Base-by-base conservation (phyloP, 2,329 filamentous ascomycete genomes). In the Ophiocordyceps camponoti-saundersi region DNA sequence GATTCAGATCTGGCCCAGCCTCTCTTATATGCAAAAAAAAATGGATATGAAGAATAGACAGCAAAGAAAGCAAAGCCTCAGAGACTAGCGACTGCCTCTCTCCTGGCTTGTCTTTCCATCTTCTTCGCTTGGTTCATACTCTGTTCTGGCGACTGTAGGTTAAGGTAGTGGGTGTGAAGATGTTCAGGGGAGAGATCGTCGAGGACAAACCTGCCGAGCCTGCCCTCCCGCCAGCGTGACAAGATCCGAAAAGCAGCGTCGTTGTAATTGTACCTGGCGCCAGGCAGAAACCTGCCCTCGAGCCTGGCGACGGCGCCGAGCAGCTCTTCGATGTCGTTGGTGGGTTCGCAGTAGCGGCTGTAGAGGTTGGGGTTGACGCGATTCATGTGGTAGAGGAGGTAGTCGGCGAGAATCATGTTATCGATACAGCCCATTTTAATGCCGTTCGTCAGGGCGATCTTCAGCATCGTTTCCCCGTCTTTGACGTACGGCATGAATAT, bases 401-500 rank as follows among this genome's bases (percentile, higher is more conserved):
- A 98, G 60, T 98, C 92, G 32, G 85, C 89, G 12, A 96, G 65
- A 22, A 84, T 84, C 49, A 84, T 76, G 16, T 81, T 73, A 1
- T 82, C 74, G 46, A 98, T 80, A 36, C 96, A 73, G 0, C 83
- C 85, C 60, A 95, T 87, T 61, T 94, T 94, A 47, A 98, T 87
- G 61, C 83, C 85, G 20, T 90, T 87, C 46, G 86, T 88, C 1
- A 96, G 75, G 2, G 89, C 83, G n/a, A 98, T 75, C 64, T 95
- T 96, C 51, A 98, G 70, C 92, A 98, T 98, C 43, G 80, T 78
- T 60, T 92, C 83, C 16, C 84, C 75, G 57, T 93, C 78, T 0
- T 82, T 75, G 26, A 96, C 83, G 60, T 94, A 95, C 0, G 92
- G 92, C 49, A 95, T 78, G 62, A 96, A 98, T 10, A 98, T 89